phyloP scores from a whole-genome alignment of 2,329 filamentous ascomycete genomes.

The Pseudophaeomoniella oleicola region DNA sequence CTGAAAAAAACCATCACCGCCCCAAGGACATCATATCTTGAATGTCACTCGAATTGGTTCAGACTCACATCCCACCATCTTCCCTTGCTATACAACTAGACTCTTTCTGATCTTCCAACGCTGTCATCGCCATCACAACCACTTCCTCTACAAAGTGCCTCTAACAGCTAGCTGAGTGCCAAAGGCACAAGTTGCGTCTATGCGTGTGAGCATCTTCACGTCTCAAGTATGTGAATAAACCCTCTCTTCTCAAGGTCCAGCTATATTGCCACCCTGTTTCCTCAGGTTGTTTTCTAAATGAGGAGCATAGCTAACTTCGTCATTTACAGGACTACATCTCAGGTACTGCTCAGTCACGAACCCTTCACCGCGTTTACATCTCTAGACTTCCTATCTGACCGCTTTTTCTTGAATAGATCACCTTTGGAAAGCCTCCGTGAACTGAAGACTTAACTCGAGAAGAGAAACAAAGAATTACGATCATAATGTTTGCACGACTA shows the following conservation, averaged over 20 bases:
- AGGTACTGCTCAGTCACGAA: slow-evolving; percentile 27
- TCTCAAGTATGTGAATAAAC: slow-evolving; percentile 68
- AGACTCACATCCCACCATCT: too few species aligned
- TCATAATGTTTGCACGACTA: slow-evolving; percentile 40
- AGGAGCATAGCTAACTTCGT: slow-evolving; percentile 21
- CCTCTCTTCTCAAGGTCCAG: too few species aligned
- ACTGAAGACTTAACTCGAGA: slow-evolving; percentile 29
- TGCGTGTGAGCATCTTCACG: slow-evolving; percentile 53
- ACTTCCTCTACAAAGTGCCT: too few species aligned
- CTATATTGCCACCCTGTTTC: too few species aligned
- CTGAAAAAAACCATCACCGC: too few species aligned
- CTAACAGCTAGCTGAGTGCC: too few species aligned
- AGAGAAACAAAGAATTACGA: slow-evolving; percentile 12
- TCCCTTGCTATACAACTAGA: too few species aligned
- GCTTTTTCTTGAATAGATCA: slow-evolving; percentile 37
- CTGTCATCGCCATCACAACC: too few species aligned
- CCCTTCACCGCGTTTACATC: slow-evolving; percentile 3
- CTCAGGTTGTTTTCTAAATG: too few species aligned
- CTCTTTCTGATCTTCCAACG: too few species aligned
- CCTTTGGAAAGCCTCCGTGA: slow-evolving; percentile 53
- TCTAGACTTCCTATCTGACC: slow-evolving; percentile 9
- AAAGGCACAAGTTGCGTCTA: neutral
- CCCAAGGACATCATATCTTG: too few species aligned
- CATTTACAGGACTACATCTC: slow-evolving; percentile 47
- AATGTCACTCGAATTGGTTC: too few species aligned